A percentile compares a stretch with the other conserved stretches of the same genome.
Conservation (phyloP, 2,329 filamentous ascomycete genomes). For the Truncatella angustata region DNA sequence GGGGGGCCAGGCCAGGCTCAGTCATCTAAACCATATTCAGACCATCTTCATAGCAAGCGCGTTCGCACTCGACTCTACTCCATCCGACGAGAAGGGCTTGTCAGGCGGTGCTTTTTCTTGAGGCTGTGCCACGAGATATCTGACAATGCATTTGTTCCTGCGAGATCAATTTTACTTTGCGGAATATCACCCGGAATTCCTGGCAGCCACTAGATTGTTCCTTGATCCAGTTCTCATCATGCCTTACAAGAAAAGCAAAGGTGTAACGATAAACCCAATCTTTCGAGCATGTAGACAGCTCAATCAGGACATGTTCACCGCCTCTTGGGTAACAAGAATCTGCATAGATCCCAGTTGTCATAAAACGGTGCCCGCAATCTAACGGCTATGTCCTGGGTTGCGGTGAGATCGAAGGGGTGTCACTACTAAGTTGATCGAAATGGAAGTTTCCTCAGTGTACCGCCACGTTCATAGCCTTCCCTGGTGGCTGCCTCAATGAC, state of each 20-base stretch:
- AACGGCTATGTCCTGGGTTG: not conserved
- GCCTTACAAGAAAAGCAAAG: not conserved
- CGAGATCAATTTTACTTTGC: constrained; percentile 2
- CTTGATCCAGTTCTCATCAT: not conserved
- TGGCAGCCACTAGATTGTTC: not conserved
- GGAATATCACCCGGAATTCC: not conserved
- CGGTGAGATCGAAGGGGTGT: constrained; percentile 1
- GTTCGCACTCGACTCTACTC: too few relatives aligned
- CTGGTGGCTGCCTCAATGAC: constrained; percentile 11
- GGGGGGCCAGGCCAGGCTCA: not conserved
- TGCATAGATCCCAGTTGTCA: not conserved
- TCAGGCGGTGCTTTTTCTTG: too few relatives aligned
- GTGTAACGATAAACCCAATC: too few relatives aligned
- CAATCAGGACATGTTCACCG: too few relatives aligned
- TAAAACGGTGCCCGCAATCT: too few relatives aligned
- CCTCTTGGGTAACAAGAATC: too few relatives aligned
- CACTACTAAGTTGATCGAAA: not conserved
- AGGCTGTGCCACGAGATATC: not conserved
- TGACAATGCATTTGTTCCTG: too few relatives aligned
- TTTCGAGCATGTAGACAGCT: too few relatives aligned
- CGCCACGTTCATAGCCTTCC: not conserved
- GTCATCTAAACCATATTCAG: not conserved
- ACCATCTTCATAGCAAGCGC: not conserved
- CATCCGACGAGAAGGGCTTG: too few relatives aligned
- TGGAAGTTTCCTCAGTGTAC: not conserved